Conservation (phyloP, 163 green algal genomes). For the Prototheca wickerhamii region DNA sequence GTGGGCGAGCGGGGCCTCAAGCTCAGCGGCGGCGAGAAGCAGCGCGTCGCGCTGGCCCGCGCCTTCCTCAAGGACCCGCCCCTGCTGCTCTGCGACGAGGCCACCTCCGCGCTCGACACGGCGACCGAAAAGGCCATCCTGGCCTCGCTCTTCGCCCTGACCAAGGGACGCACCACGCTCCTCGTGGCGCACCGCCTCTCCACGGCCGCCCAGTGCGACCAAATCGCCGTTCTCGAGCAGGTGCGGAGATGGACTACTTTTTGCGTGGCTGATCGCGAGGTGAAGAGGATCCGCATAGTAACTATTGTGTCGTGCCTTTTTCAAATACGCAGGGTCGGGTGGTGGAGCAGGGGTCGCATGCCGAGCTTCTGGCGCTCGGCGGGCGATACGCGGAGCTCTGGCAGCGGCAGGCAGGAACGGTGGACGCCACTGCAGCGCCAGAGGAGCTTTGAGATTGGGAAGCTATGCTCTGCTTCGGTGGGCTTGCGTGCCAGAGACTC, state of each 20-base stretch:
- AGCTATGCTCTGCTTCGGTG: too few relatives aligned
- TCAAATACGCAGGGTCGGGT: constrained; percentile 46
- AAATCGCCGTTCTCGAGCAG: constrained; percentile 82
- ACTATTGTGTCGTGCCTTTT: neutral
- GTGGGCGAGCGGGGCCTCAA: constrained; percentile 70
- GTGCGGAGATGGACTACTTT: neutral
- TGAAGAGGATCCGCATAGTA: neutral
- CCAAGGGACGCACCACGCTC: constrained; percentile 76
- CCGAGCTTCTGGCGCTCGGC: constrained; percentile 54
- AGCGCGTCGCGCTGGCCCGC: constrained; percentile 75
- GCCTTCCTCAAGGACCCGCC: constrained; percentile 54
- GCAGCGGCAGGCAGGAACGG: constrained; percentile 43
- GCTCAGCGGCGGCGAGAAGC: constrained; percentile 83
- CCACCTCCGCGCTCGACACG: constrained; percentile 83
- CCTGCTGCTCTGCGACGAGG: constrained; percentile 84
- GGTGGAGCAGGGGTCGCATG: constrained; percentile 67
- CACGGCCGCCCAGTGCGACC: constrained; percentile 84
- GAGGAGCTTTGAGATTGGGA: neutral
- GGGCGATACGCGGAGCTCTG: constrained; percentile 79
- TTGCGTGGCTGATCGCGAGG: neutral
- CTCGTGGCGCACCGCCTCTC: constrained; percentile 92
- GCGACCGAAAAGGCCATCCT: constrained; percentile 66
- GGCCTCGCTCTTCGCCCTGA: constrained; percentile 51
- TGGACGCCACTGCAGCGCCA: constrained; percentile 14
- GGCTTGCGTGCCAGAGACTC: too few relatives aligned